phyloP scores from a whole-genome alignment of 352 stramenopile genomes.

The Pythium rhizo-oryzae region DNA sequence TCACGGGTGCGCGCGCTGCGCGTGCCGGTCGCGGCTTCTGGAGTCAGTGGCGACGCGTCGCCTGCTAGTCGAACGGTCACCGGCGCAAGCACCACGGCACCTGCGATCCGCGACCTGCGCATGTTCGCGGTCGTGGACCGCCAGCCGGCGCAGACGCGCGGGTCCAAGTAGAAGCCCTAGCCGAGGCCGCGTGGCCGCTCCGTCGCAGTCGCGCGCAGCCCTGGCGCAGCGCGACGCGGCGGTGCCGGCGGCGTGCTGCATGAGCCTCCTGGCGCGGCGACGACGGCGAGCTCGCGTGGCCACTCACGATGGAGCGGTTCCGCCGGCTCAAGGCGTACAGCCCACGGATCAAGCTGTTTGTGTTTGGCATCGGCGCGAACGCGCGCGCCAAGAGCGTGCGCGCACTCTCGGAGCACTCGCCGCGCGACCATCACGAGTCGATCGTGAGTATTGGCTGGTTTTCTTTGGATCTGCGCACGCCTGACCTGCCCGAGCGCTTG shows the following conservation, averaged over 20 bases:
- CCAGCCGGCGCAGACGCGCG: slow-evolving; percentile 50
- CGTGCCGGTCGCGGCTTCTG: slow-evolving; percentile 34
- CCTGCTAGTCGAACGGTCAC: too few relatives aligned
- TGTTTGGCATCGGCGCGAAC: slow-evolving; percentile 61
- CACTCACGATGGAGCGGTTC: slow-evolving; percentile 60
- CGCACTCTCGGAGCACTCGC: slow-evolving; percentile 24
- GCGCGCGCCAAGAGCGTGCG: slow-evolving; percentile 22
- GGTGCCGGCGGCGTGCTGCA: slow-evolving; percentile 42
- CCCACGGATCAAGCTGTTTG: slow-evolving; percentile 68
- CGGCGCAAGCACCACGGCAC: neutral
- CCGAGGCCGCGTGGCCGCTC: neutral
- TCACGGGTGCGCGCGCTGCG: slow-evolving; percentile 50
- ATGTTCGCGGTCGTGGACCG: slow-evolving; percentile 63
- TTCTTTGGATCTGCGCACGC: slow-evolving; percentile 81
- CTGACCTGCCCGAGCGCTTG: slow-evolving; percentile 70
- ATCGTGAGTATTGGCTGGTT: slow-evolving; percentile 81
- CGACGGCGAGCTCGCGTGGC: slow-evolving; percentile 59
- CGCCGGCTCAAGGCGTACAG: slow-evolving; percentile 64
- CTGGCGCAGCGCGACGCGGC: slow-evolving; percentile 19
- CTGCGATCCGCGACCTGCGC: slow-evolving; percentile 51
- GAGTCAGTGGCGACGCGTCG: neutral
- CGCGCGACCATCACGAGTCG: slow-evolving; percentile 15
- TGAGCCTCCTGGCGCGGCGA: slow-evolving; percentile 54
- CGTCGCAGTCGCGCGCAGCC: neutral
- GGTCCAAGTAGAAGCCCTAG: slow-evolving; percentile 50